These are phyloP conservation scores for Pelargonium citronellum DNA, from an alignment of 441 rosid genomes.

Conservation along the genomic window DNA sequence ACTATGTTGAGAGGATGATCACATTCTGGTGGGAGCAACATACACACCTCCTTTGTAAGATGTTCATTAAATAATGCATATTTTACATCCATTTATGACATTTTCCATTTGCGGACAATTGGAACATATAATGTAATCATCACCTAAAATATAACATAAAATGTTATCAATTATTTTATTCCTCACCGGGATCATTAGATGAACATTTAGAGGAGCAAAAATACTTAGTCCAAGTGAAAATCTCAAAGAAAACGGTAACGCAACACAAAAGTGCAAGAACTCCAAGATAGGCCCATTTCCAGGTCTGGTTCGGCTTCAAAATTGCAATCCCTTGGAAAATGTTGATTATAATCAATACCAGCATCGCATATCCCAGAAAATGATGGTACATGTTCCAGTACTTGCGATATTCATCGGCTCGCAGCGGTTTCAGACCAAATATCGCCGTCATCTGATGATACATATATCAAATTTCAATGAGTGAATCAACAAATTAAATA, in stretches of 20 bases:
- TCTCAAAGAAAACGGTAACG: slow-evolving; percentile 29
- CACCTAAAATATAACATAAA: too few relatives aligned
- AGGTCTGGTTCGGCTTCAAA: slow-evolving; percentile 26
- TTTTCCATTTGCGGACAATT: too few relatives aligned
- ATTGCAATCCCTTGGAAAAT: slow-evolving; percentile 44
- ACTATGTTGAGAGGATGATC: too few relatives aligned
- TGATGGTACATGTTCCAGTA: slow-evolving; percentile 60
- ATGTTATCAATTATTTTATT: too few relatives aligned
- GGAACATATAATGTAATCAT: too few relatives aligned
- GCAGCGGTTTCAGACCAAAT: background rate
- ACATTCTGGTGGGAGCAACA: too few relatives aligned
- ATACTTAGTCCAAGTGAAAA: slow-evolving; percentile 38
- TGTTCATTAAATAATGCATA: too few relatives aligned
- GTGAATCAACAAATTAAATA: too few relatives aligned
- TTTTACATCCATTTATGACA: too few relatives aligned
- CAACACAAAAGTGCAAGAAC: slow-evolving; percentile 26
- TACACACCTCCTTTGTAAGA: too few relatives aligned
- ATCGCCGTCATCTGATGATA: background rate
- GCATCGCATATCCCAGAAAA: slow-evolving; percentile 42
- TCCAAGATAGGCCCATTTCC: slow-evolving; percentile 40
- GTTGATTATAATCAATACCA: slow-evolving; percentile 34
- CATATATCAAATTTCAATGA: too few relatives aligned
- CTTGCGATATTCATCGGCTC: slow-evolving; percentile 32
- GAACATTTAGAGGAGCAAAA: background rate
- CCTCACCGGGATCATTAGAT: too few relatives aligned